Percentiles rank a stretch among this genome's conserved stretches.
phyloP scores from a whole-genome alignment of 768 basidiomycete genomes.

The Austroboletus eburneus region DNA sequence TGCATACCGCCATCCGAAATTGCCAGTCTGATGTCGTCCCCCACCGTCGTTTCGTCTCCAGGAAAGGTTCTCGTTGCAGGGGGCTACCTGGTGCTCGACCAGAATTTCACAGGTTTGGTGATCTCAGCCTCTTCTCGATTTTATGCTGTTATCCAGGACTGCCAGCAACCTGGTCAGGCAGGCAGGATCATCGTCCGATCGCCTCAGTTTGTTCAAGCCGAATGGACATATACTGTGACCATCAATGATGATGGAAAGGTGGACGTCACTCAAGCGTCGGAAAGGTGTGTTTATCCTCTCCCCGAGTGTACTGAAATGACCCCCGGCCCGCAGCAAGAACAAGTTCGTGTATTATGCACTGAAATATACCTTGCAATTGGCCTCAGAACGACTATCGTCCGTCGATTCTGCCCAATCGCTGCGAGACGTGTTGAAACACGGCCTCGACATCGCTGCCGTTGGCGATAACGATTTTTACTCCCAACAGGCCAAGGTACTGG shows the following conservation, averaged over 20 bases:
- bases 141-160: slow-evolving; percentile 67
- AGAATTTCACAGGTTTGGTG: slow-evolving; percentile 77
- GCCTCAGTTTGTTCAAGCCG: slow-evolving; percentile 83
- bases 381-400: slow-evolving; percentile 41
- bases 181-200: slow-evolving; percentile 71
- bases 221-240: slow-evolving; percentile 66
- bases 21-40: slow-evolving; percentile 36
- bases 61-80: slow-evolving; percentile 96
- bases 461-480: slow-evolving; percentile 99
- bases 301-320: slow-evolving; percentile 1
- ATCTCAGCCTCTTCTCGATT: slow-evolving; percentile 93
- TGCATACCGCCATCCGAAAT: not conserved
- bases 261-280: slow-evolving; percentile 19
- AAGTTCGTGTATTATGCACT: slow-evolving; percentile 91
- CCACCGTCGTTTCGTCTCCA: slow-evolving; percentile 82
- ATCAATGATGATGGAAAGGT: slow-evolving; percentile 31
- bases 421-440: slow-evolving; percentile 41
- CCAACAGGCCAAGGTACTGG: slow-evolving; percentile 84
- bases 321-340: slow-evolving; percentile 52
- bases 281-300: slow-evolving; percentile 15
- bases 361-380: slow-evolving; percentile 69
- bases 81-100: slow-evolving; percentile 95
- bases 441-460: slow-evolving; percentile 75
- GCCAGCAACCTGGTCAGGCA: slow-evolving; percentile 20
- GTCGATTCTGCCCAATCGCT: slow-evolving; percentile 40